These are phyloP conservation scores for Globisporangium splendens DNA, from an alignment of 352 stramenopile genomes.

Conservation along the genomic window DNA sequence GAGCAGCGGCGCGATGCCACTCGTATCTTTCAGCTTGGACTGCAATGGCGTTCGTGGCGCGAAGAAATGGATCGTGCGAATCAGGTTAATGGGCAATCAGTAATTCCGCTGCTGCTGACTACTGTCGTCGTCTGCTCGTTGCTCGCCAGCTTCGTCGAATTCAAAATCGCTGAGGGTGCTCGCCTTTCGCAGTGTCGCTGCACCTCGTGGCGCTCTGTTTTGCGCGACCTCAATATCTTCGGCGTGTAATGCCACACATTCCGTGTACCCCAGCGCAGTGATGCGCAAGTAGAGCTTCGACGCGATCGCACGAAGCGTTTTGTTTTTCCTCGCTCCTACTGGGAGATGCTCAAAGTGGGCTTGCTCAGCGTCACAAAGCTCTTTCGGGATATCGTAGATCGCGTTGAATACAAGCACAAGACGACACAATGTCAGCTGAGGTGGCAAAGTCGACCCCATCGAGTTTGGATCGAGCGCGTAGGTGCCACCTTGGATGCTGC, in stretches of 20 bases:
- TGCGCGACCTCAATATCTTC: constrained; percentile 47
- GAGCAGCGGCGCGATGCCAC: constrained; percentile 56
- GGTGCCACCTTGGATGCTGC: constrained; percentile 40
- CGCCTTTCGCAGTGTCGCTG: constrained; percentile 29
- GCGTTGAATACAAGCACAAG: constrained; percentile 75
- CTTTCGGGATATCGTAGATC: constrained; percentile 78
- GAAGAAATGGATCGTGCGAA: constrained; percentile 76
- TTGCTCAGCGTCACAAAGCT: constrained; percentile 68
- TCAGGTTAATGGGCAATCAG: constrained; percentile 72
- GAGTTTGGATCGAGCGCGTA: constrained; percentile 44
- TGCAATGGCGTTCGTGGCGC: constrained; percentile 66
- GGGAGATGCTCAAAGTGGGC: constrained; percentile 19
- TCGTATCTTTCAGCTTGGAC: constrained; percentile 75
- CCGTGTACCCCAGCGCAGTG: constrained; percentile 63
- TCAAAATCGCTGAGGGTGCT: constrained; percentile 30
- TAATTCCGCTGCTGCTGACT: constrained; percentile 37
- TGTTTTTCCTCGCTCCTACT: constrained; percentile 18
- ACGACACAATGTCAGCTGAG: constrained; percentile 73
- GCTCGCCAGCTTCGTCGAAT: constrained; percentile 13
- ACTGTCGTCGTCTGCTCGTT: constrained; percentile 15
- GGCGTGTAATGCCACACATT: constrained; percentile 67
- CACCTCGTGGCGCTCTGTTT: constrained; percentile 38
- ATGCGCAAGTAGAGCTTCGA: constrained; percentile 74
- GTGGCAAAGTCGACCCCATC: constrained; percentile 36
- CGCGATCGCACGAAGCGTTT: constrained; percentile 10